phyloP scores from a whole-genome alignment of 108 stramenopile species.

The Conticribra guillardii region DNA sequence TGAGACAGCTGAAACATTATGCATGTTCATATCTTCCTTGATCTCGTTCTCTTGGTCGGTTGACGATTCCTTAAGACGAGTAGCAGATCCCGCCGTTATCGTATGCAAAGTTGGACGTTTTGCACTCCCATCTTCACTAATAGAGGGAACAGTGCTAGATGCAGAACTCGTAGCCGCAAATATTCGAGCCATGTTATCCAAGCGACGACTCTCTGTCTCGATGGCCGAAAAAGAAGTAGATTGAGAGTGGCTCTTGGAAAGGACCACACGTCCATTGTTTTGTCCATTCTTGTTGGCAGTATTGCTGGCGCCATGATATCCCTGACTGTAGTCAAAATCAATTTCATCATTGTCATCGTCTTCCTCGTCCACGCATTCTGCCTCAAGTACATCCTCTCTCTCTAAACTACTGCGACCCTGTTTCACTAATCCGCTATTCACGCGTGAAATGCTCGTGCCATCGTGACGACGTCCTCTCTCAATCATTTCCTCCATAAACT shows the following conservation, averaged over 20 bases:
- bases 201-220: slow-evolving; percentile 42
- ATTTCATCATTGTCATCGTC: slow-evolving; percentile 3
- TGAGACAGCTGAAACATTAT: background rate
- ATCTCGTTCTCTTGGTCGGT: background rate
- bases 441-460: background rate
- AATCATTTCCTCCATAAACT: slow-evolving; percentile 22
- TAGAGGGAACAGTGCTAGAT: background rate
- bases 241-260: background rate
- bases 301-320: too few species aligned
- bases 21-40: background rate
- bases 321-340: slow-evolving; percentile 34
- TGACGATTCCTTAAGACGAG: background rate
- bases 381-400: background rate
- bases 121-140: background rate
- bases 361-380: background rate
- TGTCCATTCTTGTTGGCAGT: too few species aligned
- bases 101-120: slow-evolving; percentile 2
- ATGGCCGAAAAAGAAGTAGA: slow-evolving; percentile 18
- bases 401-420: too few species aligned
- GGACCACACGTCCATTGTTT: background rate
- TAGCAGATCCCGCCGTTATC: too few species aligned
- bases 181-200: slow-evolving; percentile 34
- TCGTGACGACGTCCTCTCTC: slow-evolving; percentile 1
- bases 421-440: background rate
- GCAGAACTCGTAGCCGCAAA: slow-evolving; percentile 27